These are phyloP conservation scores for Zancudomyces culisetae DNA, from an alignment of 371 early-diverging fungal species.

Conservation along the genomic window DNA sequence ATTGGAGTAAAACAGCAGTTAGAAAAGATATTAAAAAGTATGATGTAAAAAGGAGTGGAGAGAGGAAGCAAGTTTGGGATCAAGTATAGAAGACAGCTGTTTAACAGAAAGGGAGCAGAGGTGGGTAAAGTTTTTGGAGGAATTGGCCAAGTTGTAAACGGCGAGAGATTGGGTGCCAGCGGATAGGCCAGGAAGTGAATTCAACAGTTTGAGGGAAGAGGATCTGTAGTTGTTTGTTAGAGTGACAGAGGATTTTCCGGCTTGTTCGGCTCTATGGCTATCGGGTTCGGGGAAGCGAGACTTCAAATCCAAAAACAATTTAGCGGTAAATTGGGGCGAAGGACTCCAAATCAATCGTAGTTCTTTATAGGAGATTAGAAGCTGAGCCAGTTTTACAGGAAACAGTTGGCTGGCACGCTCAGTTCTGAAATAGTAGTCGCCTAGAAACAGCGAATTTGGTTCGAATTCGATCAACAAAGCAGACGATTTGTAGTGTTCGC, in stretches of 20 bases:
- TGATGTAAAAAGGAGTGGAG: not conserved
- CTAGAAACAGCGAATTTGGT: slow-evolving; percentile 49
- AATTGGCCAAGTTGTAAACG: no score
- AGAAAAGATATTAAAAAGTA: not conserved
- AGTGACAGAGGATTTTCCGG: no score
- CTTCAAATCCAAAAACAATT: slow-evolving; percentile 78
- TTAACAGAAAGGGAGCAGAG: not conserved
- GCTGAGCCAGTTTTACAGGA: slow-evolving; percentile 52
- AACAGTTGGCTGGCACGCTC: slow-evolving; percentile 37
- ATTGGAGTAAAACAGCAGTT: not conserved
- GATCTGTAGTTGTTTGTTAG: no score
- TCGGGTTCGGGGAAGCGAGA: no score
- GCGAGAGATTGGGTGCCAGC: no score
- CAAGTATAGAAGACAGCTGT: not conserved
- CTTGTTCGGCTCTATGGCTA: no score
- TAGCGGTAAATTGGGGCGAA: slow-evolving; percentile 65
- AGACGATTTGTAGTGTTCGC: slow-evolving; percentile 51
- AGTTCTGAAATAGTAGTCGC: slow-evolving; percentile 30
- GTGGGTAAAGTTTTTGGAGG: no score
- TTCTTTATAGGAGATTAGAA: slow-evolving; percentile 70
- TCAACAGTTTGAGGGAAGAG: no score
- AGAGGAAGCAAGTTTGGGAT: not conserved
- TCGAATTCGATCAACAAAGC: slow-evolving; percentile 91
- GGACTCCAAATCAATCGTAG: slow-evolving; percentile 79
- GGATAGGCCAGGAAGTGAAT: no score